These are phyloP conservation scores for Hura crepitans DNA, from an alignment of 441 rosid species.

Conservation along the genomic window DNA sequence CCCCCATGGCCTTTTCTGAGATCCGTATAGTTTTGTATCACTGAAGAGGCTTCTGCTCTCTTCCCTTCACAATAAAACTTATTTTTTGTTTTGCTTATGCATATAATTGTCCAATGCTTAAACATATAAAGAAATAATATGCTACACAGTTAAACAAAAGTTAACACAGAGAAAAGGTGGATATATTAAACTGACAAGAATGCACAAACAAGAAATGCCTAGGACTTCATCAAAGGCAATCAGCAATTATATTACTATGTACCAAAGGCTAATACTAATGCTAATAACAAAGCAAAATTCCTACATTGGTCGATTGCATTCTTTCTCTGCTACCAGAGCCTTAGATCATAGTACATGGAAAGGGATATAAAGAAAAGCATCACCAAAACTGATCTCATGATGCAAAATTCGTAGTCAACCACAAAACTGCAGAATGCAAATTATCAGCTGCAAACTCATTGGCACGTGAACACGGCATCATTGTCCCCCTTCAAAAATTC, in stretches of 20 bases:
- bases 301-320: no score
- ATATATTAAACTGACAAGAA: not conserved
- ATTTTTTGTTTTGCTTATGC: slow-evolving; percentile 6
- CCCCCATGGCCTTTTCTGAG: slow-evolving; percentile 18
- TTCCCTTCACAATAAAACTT: slow-evolving; percentile 37
- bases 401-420: slow-evolving; percentile 12
- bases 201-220: not conserved
- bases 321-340: not conserved
- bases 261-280: slow-evolving; percentile 6
- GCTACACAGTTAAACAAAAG: not conserved
- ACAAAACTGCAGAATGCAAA: not conserved
- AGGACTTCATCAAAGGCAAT: not conserved
- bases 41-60: slow-evolving; percentile 40
- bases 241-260: not conserved
- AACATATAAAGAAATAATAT: not conserved
- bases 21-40: slow-evolving; percentile 35
- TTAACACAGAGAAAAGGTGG: not conserved
- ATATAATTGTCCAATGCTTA: not conserved
- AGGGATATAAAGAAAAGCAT: slow-evolving; percentile 9
- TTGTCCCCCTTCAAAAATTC: not conserved
- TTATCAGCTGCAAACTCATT: not conserved
- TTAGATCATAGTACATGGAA: not conserved
- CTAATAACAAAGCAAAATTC: not conserved
- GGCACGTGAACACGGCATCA: not conserved
- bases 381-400: slow-evolving; percentile 17